Evolutionary conservation across 2,329 filamentous ascomycete species (phyloP), one percentile per base, ranked within the genome.

Genomic region (Cercospora sesami): DNA sequence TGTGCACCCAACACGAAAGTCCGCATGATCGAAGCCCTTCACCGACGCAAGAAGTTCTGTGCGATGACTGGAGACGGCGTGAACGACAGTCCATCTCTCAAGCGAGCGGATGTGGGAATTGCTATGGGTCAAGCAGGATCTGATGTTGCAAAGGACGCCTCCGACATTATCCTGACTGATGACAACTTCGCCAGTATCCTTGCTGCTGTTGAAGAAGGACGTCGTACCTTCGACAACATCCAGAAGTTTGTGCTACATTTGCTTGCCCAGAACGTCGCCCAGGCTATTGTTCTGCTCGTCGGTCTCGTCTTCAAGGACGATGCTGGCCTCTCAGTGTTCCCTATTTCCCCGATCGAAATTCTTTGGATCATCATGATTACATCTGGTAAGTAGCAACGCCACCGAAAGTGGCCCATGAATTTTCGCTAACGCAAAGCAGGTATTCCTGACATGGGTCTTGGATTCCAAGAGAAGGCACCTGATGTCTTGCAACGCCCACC

Each of bases 351-450:
- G 0, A 88, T 96, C 10, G 90, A 96, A 74, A 94, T 96, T 70
- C 86, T 97, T 68, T 97, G 72, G 93, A 92, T 97, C 78, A 96
- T 96, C 80, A 94, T 96, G 91, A 86, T 95, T 65, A 97, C 93
- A 0, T 94, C 91, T 48, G 91, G 90, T 6, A 61, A 61, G 33
- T 61, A 1, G 3, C 2, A 58, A 3, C 26, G 14, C n/a, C n/a
- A 10, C 8, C 26, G 1, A 6, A n/a, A 33, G 8, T 18, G 23
- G n/a, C 14, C 28, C 26, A 18, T 18, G 58, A 18, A 18, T 10
- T 30, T 28, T 26, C 33, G 36, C 59, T 61, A 61, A 61, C 59
- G 28, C 2, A 9, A 14, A 28, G 59, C 59, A 61, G 59, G 62
- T 42, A 88, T 95, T 78, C 93, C 93, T 1, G 93, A 94, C 67